Conservation (phyloP, 1,284 basidiomycete genomes). For the Melampsora larici-populina region DNA sequence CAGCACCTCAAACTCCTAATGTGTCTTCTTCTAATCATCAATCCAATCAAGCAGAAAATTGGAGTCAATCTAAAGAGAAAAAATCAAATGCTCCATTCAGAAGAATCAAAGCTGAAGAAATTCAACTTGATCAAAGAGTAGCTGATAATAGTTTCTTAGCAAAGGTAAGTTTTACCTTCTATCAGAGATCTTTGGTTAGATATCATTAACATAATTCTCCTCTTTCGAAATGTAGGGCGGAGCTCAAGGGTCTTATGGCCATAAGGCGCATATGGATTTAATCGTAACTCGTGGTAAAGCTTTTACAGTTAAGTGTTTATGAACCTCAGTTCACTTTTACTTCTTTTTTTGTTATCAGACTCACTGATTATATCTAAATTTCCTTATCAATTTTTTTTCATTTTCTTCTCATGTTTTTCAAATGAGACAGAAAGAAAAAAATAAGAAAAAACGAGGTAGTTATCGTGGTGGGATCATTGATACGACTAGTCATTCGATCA, state of each 20-base stretch:
- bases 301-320: conserved; percentile 35
- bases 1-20: background rate
- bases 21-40: no score
- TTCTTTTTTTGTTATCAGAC: no score
- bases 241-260: conserved; percentile 37
- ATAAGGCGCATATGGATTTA: conserved; percentile 42
- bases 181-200: background rate
- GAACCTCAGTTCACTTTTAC: background rate
- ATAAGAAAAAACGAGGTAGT: conserved; percentile 44
- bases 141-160: conserved; percentile 43
- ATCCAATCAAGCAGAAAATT: background rate
- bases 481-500: conserved; percentile 43
- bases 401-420: background rate
- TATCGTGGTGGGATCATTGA: conserved; percentile 43
- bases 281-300: conserved; percentile 43
- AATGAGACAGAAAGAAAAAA: conserved; percentile 41
- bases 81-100: conserved; percentile 40
- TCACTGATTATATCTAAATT: no score
- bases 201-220: background rate
- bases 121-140: conserved; percentile 25
- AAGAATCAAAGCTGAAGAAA: conserved; percentile 39
- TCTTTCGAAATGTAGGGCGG: conserved; percentile 2
- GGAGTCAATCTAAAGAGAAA: conserved; percentile 13
- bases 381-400: background rate
- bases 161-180: conserved; percentile 14